These are phyloP conservation scores for Massarina eburnea DNA, from an alignment of 2,329 filamentous ascomycete genomes.

Conservation along the genomic window DNA sequence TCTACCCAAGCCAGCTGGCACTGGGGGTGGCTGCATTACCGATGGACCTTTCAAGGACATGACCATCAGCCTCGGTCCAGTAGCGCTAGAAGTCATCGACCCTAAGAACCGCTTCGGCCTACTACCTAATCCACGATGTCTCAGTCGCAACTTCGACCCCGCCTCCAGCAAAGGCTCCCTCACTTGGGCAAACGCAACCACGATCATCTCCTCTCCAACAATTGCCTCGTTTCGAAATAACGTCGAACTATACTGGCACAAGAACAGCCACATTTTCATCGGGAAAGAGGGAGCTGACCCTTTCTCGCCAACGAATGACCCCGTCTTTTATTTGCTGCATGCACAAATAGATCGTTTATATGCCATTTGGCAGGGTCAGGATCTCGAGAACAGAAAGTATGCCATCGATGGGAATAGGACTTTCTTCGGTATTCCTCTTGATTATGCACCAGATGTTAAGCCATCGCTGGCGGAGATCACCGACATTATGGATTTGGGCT, in stretches of 20 bases:
- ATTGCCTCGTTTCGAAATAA: slow-evolving; percentile 40
- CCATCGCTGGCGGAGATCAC: slow-evolving; percentile 2
- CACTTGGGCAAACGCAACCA: slow-evolving; percentile 25
- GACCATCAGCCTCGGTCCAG: slow-evolving; percentile 46
- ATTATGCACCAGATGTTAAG: slow-evolving; percentile 6
- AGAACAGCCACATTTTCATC: slow-evolving; percentile 46
- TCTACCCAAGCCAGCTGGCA: slow-evolving; percentile 8
- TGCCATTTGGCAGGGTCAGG: slow-evolving; percentile 52
- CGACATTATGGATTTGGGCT: slow-evolving; percentile 6
- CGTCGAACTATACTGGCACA: slow-evolving; percentile 42
- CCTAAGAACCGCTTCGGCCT: slow-evolving; percentile 17
- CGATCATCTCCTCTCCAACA: slow-evolving; percentile 43
- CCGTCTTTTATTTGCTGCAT: slow-evolving; percentile 52
- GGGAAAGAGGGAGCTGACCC: slow-evolving; percentile 48
- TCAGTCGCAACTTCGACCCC: slow-evolving; percentile 37
- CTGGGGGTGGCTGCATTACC: slow-evolving; percentile 20
- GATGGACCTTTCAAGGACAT: slow-evolving; percentile 25
- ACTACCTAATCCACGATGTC: slow-evolving; percentile 31
- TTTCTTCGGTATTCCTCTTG: slow-evolving; percentile 26
- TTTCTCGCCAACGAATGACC: slow-evolving; percentile 42
- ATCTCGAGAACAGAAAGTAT: slow-evolving; percentile 37
- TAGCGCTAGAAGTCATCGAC: slow-evolving; percentile 43
- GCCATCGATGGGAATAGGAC: slow-evolving; percentile 48
- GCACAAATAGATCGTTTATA: slow-evolving; percentile 49
- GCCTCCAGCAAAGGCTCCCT: slow-evolving; percentile 30